phyloP scores from a whole-genome alignment of 116 monocot species.

The Phalaenopsis hybrid region DNA sequence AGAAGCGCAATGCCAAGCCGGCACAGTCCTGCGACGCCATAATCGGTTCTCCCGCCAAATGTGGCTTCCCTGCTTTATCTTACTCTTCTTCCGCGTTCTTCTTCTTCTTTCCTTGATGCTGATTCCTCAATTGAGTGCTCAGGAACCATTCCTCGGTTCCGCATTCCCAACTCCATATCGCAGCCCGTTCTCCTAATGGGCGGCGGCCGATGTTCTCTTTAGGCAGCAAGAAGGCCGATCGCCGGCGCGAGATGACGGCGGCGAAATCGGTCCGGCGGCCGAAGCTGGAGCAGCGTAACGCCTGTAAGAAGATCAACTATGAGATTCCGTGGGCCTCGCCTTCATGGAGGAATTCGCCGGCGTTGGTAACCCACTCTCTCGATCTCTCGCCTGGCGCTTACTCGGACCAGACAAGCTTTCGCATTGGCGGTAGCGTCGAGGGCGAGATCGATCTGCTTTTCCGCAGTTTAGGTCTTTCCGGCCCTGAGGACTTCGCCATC shows the following conservation, averaged over 20 bases:
- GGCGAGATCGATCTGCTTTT: conserved; percentile 65
- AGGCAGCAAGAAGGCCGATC: conserved; percentile 6
- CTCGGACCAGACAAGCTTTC: conserved; percentile 58
- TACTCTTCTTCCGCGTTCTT: neutral
- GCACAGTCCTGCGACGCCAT: neutral
- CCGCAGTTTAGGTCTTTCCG: conserved; percentile 45
- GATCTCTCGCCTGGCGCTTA: conserved; percentile 27
- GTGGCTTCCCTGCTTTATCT: neutral
- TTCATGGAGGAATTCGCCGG: neutral
- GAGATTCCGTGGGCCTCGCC: conserved; percentile 9
- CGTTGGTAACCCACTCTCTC: conserved; percentile 30
- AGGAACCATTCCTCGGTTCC: neutral
- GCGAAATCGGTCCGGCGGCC: conserved; percentile 4
- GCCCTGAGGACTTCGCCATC: conserved; percentile 81
- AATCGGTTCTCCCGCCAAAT: neutral
- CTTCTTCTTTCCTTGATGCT: neutral
- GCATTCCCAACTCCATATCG: neutral
- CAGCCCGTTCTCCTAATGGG: neutral
- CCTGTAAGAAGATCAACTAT: conserved; percentile 70
- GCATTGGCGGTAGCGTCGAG: conserved; percentile 55
- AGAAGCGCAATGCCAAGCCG: neutral
- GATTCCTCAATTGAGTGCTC: neutral
- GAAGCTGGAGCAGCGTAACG: conserved; percentile 73
- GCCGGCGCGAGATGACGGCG: conserved; percentile 8
- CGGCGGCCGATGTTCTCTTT: conserved; percentile 17